Percentiles rank a stretch among this genome's conserved stretches.
phyloP scores from a whole-genome alignment of 441 rosid species.

The Pelargonium fulgidum region DNA sequence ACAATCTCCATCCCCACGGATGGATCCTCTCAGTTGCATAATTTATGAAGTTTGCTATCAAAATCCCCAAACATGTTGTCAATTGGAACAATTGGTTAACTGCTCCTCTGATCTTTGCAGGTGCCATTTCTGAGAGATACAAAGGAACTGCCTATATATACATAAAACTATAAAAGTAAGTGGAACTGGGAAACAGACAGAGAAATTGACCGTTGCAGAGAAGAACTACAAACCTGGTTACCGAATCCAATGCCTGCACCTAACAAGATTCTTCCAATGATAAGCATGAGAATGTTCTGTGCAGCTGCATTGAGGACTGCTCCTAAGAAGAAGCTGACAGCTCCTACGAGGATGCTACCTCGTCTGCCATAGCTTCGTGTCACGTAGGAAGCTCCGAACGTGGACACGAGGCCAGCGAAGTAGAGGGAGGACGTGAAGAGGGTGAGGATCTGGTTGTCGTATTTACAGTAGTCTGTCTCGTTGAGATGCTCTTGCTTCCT shows the following conservation, averaged over 20 bases:
- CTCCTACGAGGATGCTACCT: conserved; percentile 61
- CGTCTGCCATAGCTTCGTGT: conserved; percentile 57
- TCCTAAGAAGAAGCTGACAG: conserved; percentile 66
- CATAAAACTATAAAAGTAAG: not conserved
- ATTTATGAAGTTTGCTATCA: conserved; percentile 61
- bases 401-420: conserved; percentile 69
- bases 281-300: conserved; percentile 51
- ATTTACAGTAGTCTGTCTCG: conserved; percentile 89
- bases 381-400: conserved; percentile 62
- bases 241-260: conserved; percentile 81
- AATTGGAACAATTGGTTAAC: conserved; percentile 78
- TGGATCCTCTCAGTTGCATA: conserved; percentile 58
- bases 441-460: conserved; percentile 64
- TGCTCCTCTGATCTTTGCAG: conserved; percentile 69
- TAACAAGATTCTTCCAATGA: conserved; percentile 60
- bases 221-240: conserved; percentile 44
- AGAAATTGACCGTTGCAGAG: not conserved
- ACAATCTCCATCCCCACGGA: conserved; percentile 92
- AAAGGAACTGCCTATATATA: conserved; percentile 61
- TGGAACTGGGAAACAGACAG: not conserved
- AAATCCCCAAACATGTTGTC: conserved; percentile 69
- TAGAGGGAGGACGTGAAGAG: conserved; percentile 80
- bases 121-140: conserved; percentile 87
- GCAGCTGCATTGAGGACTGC: conserved; percentile 66
- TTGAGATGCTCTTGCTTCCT: conserved; percentile 58